Evolutionary conservation across 805 yeast genomes (phyloP).

Genomic region (Saccharomycopsis capsularis): DNA sequence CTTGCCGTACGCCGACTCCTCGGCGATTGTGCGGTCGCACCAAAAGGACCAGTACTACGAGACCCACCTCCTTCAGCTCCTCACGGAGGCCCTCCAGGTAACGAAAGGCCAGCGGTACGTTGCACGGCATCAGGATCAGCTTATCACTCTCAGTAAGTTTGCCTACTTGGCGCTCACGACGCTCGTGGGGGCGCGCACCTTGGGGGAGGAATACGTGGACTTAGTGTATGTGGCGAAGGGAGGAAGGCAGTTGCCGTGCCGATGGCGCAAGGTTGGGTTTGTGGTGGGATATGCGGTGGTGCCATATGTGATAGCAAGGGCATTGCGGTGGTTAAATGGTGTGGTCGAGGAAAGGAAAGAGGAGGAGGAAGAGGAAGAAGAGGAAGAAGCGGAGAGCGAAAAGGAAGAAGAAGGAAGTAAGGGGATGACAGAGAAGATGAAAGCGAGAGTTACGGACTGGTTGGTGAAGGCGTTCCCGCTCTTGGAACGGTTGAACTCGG

Average conservation of each 20-base stretch:
- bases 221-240: conserved; percentile 51
- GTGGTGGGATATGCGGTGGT: conserved; percentile 52
- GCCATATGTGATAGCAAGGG: conserved; percentile 46
- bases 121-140: conserved; percentile 54
- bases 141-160: conserved; percentile 49
- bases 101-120: conserved; percentile 54
- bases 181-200: conserved; percentile 63
- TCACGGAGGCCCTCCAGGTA: conserved; percentile 49
- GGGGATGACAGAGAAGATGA: conserved; percentile 6
- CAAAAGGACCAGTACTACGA: conserved; percentile 83
- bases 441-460: conserved; percentile 22
- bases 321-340: not conserved
- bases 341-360: conserved; percentile 13
- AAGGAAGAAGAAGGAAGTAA: conserved; percentile 2
- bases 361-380: conserved; percentile 14
- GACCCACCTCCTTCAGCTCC: conserved; percentile 42
- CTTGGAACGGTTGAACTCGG: conserved; percentile 31
- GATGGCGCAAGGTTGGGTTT: conserved; percentile 47
- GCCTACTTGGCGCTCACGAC: conserved; percentile 73
- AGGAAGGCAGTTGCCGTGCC: conserved; percentile 45
- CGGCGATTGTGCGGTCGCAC: conserved; percentile 83
- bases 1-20: conserved; percentile 72
- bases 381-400: conserved; percentile 17
- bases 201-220: conserved; percentile 95
- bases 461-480: conserved; percentile 5